These are phyloP conservation scores for Suhomyces tanzawaensis DNA, from an alignment of 805 yeast species.

Conservation along the genomic window DNA sequence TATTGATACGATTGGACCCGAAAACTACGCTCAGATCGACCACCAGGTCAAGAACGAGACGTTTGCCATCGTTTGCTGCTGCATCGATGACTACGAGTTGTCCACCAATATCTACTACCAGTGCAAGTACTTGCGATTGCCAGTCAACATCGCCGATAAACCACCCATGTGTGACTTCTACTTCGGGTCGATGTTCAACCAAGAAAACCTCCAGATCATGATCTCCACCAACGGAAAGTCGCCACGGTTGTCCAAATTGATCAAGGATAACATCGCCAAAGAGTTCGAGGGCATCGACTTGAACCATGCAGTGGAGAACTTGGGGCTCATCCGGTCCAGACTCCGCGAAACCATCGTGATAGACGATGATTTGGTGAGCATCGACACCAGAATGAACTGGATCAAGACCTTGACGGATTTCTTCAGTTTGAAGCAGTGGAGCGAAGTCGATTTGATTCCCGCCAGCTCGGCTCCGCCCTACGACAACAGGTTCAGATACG, in stretches of 20 bases:
- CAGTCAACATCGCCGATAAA: constrained; percentile 80
- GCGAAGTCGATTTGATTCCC: constrained; percentile 37
- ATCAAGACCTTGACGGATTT: constrained; percentile 63
- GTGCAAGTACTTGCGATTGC: constrained; percentile 45
- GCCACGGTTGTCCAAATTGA: constrained; percentile 63
- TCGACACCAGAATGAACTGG: constrained; percentile 69
- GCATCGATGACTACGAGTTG: constrained; percentile 66
- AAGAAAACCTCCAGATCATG: constrained; percentile 75
- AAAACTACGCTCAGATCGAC: constrained; percentile 29
- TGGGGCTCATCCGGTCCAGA: constrained; percentile 52
- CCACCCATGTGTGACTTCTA: constrained; percentile 84
- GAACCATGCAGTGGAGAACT: constrained; percentile 57
- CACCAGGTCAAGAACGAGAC: constrained; percentile 33
- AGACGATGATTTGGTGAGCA: constrained; percentile 46
- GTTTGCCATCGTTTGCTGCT: constrained; percentile 69
- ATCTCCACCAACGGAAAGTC: constrained; percentile 81
- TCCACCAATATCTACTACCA: constrained; percentile 57
- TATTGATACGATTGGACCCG: constrained; percentile 17
- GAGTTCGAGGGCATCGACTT: constrained; percentile 45
- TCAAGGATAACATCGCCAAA: constrained; percentile 53
- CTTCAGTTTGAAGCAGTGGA: constrained; percentile 59
- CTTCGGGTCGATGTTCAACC: constrained; percentile 74
- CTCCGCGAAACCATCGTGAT: constrained; percentile 44
- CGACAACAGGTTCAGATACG: constrained; percentile 16
- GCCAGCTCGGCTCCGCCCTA: constrained; percentile 17